These are phyloP conservation scores for Artomyces pyxidatus DNA, from an alignment of 768 basidiomycete species.

Conservation along the genomic window DNA sequence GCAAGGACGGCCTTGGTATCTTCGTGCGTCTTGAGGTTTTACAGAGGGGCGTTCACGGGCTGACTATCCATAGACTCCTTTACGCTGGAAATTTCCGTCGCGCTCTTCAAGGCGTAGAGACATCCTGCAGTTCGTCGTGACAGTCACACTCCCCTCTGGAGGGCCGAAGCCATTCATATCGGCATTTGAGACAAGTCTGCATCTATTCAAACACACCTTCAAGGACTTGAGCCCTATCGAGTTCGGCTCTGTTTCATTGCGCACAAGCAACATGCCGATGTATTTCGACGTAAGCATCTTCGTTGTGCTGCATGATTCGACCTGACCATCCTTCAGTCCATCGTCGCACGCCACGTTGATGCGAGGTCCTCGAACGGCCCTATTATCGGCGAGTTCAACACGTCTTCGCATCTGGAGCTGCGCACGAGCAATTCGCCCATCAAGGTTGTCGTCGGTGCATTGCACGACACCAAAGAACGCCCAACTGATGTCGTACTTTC, in stretches of 20 bases:
- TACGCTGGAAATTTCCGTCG: conserved; percentile 2
- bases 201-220: conserved; percentile 23
- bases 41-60: neutral
- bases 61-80: conserved; percentile 9
- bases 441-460: conserved; percentile 20
- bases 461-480: conserved; percentile 16
- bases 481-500: conserved; percentile 25
- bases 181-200: conserved; percentile 22
- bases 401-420: conserved; percentile 21
- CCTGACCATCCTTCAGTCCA: conserved; percentile 20
- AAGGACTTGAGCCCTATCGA: conserved; percentile 22
- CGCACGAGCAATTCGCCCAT: conserved; percentile 27
- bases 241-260: conserved; percentile 22
- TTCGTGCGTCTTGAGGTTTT: conserved; percentile 23
- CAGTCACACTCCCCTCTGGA: conserved; percentile 22
- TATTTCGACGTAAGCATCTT: conserved; percentile 19
- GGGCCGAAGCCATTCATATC: conserved; percentile 17
- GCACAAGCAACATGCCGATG: conserved; percentile 22
- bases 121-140: conserved; percentile 22
- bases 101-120: conserved; percentile 9
- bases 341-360: conserved; percentile 18
- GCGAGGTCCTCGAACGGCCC: conserved; percentile 26
- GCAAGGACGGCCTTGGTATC: conserved; percentile 29
- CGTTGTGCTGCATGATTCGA: neutral
- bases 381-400: conserved; percentile 32